Conservation (phyloP, 768 basidiomycete species). For the Agaricus subrufescens region DNA sequence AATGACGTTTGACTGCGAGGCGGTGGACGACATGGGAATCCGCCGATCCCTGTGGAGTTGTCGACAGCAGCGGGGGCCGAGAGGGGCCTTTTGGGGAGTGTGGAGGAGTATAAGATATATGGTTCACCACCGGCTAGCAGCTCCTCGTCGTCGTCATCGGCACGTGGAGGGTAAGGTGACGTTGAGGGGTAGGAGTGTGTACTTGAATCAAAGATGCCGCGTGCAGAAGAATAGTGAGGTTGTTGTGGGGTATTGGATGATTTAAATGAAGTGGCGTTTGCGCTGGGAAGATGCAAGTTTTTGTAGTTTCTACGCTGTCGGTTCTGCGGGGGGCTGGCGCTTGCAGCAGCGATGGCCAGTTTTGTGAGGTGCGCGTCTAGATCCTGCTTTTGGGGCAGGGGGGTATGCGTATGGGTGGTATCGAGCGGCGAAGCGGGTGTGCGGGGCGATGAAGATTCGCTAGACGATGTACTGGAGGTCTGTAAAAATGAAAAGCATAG, state of each 20-base stretch:
- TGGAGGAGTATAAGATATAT: conserved; percentile 7
- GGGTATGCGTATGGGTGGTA: conserved; percentile 8
- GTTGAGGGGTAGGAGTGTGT: neutral
- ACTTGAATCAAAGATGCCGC: conserved; percentile 6
- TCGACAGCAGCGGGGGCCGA: neutral
- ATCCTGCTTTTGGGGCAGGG: neutral
- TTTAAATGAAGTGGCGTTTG: neutral
- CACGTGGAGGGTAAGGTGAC: neutral
- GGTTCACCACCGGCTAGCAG: neutral
- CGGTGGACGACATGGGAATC: neutral
- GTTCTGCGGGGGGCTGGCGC: neutral
- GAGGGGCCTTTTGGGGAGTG: neutral
- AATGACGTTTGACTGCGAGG: neutral
- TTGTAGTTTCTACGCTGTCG: conserved; percentile 7
- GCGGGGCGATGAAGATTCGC: conserved; percentile 8
- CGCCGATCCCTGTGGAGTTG: neutral
- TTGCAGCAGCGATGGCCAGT: neutral
- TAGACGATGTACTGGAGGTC: neutral
- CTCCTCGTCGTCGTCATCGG: neutral
- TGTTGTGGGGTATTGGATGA: neutral
- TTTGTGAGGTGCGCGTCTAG: conserved; percentile 1
- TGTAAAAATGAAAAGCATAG: neutral
- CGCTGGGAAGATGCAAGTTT: conserved; percentile 6
- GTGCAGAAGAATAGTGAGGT: neutral
- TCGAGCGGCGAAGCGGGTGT: conserved; percentile 8